phyloP scores from a whole-genome alignment of 2,329 filamentous ascomycete species.

The Alternaria gaisen region DNA sequence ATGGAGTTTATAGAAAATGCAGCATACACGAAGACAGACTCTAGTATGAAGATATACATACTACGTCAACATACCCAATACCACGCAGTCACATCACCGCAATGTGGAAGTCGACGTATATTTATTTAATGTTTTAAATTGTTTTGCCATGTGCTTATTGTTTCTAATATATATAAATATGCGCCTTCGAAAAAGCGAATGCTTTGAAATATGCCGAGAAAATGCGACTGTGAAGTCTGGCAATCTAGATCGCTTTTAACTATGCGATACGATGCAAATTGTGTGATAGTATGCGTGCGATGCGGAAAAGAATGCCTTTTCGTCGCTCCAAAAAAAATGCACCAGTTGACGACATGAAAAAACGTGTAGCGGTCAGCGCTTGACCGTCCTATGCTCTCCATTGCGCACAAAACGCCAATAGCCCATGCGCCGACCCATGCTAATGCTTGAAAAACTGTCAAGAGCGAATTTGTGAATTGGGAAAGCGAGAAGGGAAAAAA shows the following conservation, averaged over 20 bases:
- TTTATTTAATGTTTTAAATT: neutral
- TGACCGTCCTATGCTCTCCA: conserved; percentile 15
- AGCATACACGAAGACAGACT: neutral
- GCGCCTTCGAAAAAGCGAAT: neutral
- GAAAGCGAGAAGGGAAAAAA: neutral
- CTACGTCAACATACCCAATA: neutral
- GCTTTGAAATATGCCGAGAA: neutral
- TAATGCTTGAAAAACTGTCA: neutral
- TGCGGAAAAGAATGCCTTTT: too few relatives aligned
- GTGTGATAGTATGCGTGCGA: neutral
- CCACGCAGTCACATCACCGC: neutral
- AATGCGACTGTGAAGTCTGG: neutral
- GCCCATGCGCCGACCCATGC: conserved; percentile 2
- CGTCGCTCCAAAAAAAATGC: too few relatives aligned
- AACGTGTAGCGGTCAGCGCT: conserved; percentile 20
- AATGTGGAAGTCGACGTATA: neutral
- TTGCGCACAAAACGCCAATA: neutral
- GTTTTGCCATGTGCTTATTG: neutral
- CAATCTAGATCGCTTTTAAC: neutral
- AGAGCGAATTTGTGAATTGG: too few relatives aligned
- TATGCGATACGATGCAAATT: neutral
- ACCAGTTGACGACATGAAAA: too few relatives aligned
- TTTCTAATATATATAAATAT: neutral
- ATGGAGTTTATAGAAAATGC: too few relatives aligned
- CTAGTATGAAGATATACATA: neutral